Conservation (phyloP, 1,284 basidiomycete genomes). For the Cutaneotrichosporon mucoides region DNA sequence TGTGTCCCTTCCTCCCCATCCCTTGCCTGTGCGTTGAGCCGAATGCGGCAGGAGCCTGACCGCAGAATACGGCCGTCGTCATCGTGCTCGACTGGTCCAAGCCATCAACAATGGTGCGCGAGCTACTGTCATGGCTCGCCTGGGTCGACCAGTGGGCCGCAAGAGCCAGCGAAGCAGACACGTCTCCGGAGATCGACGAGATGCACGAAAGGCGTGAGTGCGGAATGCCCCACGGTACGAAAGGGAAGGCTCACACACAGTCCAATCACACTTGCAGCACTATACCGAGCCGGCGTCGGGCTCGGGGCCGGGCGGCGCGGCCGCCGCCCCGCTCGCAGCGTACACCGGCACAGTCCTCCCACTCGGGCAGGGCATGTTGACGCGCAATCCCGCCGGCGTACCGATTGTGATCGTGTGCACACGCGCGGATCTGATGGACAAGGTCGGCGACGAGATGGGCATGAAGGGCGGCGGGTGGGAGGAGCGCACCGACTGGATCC, state of each 20-base stretch:
- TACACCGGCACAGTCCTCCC: constrained; percentile 56
- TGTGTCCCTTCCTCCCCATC: constrained; percentile 67
- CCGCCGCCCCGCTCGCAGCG: constrained; percentile 22
- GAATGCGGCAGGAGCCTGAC: not conserved
- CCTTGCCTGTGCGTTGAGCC: constrained; percentile 31
- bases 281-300: constrained; percentile 67
- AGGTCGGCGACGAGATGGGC: constrained; percentile 59
- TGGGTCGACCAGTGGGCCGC: constrained; percentile 75
- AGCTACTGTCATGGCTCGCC: constrained; percentile 76
- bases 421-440: constrained; percentile 82
- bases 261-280: constrained; percentile 80
- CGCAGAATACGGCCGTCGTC: constrained; percentile 71
- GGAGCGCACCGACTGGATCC: constrained; percentile 89
- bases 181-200: constrained; percentile 62
- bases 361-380: constrained; percentile 70
- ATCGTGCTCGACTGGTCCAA: constrained; percentile 94
- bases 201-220: constrained; percentile 73
- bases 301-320: not conserved
- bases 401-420: constrained; percentile 88
- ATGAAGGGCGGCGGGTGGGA: constrained; percentile 77
- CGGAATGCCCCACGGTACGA: too few species aligned
- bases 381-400: constrained; percentile 74
- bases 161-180: constrained; percentile 14
- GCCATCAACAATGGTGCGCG: constrained; percentile 76
- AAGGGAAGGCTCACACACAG: constrained; percentile 49